Conservation (phyloP, 495 filamentous ascomycete genomes). For the Podospora comata region DNA sequence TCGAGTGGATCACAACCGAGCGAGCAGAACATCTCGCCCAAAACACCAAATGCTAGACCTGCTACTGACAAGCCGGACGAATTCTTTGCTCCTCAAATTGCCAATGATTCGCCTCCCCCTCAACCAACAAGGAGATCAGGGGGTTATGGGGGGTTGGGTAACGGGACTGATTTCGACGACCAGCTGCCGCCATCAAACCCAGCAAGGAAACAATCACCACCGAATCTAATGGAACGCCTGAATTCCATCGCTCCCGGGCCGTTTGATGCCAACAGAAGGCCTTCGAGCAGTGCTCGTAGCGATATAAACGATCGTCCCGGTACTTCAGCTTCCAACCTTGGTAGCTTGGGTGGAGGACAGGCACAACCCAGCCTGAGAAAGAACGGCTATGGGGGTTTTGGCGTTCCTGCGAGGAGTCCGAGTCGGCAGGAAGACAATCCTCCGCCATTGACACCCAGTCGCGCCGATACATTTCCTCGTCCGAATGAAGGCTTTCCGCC, state of each 20-base stretch:
- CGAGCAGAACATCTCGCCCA: conserved; percentile 54
- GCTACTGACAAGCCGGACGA: conserved; percentile 37
- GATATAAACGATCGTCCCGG: conserved; percentile 34
- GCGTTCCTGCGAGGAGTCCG: conserved; percentile 33
- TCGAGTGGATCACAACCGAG: conserved; percentile 53
- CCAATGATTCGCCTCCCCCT: conserved; percentile 32
- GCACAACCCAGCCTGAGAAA: conserved; percentile 41
- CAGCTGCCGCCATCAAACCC: conserved; percentile 31
- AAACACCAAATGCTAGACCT: conserved; percentile 44
- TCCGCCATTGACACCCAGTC: conserved; percentile 33
- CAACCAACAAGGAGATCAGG: conserved; percentile 33
- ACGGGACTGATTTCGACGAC: conserved; percentile 52
- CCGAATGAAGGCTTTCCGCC: conserved; percentile 36
- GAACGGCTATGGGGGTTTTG: conserved; percentile 52
- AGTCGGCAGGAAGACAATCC: conserved; percentile 38
- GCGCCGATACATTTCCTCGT: conserved; percentile 57
- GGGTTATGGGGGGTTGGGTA: conserved; percentile 43
- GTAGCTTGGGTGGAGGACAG: conserved; percentile 35
- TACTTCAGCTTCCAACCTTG: conserved; percentile 43
- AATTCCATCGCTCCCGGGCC: conserved; percentile 65
- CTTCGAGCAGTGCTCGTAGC: conserved; percentile 23
- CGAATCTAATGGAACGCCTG: conserved; percentile 56
- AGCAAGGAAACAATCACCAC: conserved; percentile 45
- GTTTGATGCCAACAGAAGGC: conserved; percentile 48
- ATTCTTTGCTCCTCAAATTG: conserved; percentile 39